Conservation (phyloP, 345 rosid genomes). For the Salix suchowensis region DNA sequence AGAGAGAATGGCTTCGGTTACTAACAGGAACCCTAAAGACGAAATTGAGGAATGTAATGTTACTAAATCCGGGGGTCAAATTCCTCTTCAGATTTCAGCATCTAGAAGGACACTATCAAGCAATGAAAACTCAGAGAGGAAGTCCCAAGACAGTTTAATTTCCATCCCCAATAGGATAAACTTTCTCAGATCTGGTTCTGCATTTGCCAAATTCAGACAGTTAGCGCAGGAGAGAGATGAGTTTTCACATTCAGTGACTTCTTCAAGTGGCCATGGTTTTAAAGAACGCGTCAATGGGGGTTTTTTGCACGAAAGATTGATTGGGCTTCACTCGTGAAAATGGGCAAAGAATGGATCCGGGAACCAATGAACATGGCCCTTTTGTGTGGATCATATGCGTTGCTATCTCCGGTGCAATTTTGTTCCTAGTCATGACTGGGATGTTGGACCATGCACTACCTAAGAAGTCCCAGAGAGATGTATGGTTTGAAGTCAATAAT, state of each 20-base stretch:
- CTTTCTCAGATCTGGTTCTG: conserved; percentile 58
- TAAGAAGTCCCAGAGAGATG: conserved; percentile 61
- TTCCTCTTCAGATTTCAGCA: conserved; percentile 37
- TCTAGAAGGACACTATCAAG: conserved; percentile 45
- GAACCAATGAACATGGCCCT: conserved; percentile 85
- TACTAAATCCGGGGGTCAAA: conserved; percentile 17
- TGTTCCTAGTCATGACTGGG: conserved; percentile 94
- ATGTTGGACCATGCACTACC: conserved; percentile 72
- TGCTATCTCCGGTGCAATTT: conserved; percentile 85
- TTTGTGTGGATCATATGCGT: conserved; percentile 61
- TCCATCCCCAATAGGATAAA: conserved; percentile 33
- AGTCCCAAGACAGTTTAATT: conserved; percentile 18
- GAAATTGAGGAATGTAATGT: conserved; percentile 45
- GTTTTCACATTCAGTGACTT: conserved; percentile 54
- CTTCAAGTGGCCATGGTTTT: conserved; percentile 43
- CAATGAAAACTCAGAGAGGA: conserved; percentile 27
- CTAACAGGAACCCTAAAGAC: conserved; percentile 32
- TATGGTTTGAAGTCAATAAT: conserved; percentile 92
- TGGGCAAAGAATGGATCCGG: conserved; percentile 68
- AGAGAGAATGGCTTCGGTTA: conserved; percentile 38
- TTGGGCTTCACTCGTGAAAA: conserved; percentile 49
- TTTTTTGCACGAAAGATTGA: conserved; percentile 57
- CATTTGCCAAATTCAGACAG: conserved; percentile 60
- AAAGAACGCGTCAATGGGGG: conserved; percentile 54
- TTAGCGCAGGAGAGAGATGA: conserved; percentile 63